A percentile compares a stretch with the other conserved stretches of the same genome.
phyloP scores from a whole-genome alignment of 306 rosid genomes.

The Arachis stenosperma region DNA sequence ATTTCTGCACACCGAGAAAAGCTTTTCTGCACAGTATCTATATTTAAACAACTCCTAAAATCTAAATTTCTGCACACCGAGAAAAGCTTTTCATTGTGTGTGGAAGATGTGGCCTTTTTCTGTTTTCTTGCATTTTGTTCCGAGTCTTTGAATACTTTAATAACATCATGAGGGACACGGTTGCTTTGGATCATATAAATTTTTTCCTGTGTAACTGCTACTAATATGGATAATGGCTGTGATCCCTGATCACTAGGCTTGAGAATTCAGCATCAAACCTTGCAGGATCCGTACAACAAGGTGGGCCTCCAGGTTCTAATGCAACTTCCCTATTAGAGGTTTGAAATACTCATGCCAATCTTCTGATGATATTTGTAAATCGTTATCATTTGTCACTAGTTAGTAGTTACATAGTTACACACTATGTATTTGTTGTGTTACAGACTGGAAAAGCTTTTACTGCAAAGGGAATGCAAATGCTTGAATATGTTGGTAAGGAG shows the following conservation, averaged over 20 bases:
- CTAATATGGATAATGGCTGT: slow-evolving; percentile 31
- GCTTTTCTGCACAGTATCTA: too few species aligned
- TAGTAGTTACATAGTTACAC: slow-evolving; percentile 3
- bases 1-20: too few species aligned
- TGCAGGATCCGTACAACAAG: slow-evolving; percentile 66
- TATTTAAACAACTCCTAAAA: too few species aligned
- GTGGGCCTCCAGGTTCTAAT: slow-evolving; percentile 60
- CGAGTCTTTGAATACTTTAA: slow-evolving; percentile 8
- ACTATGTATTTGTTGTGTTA: slow-evolving; percentile 44
- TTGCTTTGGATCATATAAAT: slow-evolving; percentile 5
- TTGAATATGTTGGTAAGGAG: slow-evolving; percentile 95
- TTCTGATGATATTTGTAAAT: slow-evolving; percentile 6
- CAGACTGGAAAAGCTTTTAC: slow-evolving; percentile 96
- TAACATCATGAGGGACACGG: not conserved
- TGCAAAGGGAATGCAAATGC: slow-evolving; percentile 96
- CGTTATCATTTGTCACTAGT: not conserved
- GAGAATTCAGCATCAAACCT: slow-evolving; percentile 88
- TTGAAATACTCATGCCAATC: slow-evolving; percentile 29
- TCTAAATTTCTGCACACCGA: slow-evolving; percentile 15
- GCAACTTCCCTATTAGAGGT: slow-evolving; percentile 94
- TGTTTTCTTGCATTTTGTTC: slow-evolving; percentile 23
- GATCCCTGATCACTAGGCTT: slow-evolving; percentile 60
- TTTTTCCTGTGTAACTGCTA: slow-evolving; percentile 3
- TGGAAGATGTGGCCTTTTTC: not conserved
- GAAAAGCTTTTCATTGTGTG: not conserved